Evolutionary conservation across 257 asterid genomes (phyloP), one percentile per base, ranked within the genome.

Genomic region (Capsicum baccatum): DNA sequence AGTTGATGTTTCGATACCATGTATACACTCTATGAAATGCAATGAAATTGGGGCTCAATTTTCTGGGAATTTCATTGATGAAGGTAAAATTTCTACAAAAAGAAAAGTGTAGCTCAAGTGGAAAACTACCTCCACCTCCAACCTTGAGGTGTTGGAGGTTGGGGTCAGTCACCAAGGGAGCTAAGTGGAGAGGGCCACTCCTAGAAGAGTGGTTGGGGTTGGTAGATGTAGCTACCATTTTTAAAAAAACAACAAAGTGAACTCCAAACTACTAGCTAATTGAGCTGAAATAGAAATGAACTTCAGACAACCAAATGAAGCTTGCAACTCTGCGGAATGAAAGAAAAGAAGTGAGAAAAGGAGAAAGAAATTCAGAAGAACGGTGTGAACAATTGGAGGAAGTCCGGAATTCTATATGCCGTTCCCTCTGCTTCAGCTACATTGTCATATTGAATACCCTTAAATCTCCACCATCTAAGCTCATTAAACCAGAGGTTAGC

Each of bases 321-420:
- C 55, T 69, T 69, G 13, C 33, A 9, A 8, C 8, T 69, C 33
- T 69, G 79, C 52, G 39, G 15, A 69, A 64, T 7, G 17, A 39
- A 69, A 15, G 13, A 10, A n/a, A 69, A 39, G 55, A 69, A 69
- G 52, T 42, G 79, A 69, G 79, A 68, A 68, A 54, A 69, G 79
- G 55, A 69, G 79, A 69, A 39, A 69, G 55, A 26, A 39, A 70
- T 42, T 70, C 16, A 70, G 35, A 70, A 42, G 79, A 70, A 70
- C 5, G 9, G 56, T 70, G 79, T 70, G 9, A 70, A 9, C 56
- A 35, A 70, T 37, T 37, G 42, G 42, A 37, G 42, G 1, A 37
- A 37, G 4, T 39, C 15, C 9, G 9, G 56, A 70, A 16, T 42
- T 17, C 55, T 70, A n/a, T 48, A 17, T 44, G 56, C 35, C 56